Evolutionary conservation across 2,329 filamentous ascomycete species (phyloP), one percentile per base, ranked within the genome.

Genomic region (Trichoderma semiorbis): DNA sequence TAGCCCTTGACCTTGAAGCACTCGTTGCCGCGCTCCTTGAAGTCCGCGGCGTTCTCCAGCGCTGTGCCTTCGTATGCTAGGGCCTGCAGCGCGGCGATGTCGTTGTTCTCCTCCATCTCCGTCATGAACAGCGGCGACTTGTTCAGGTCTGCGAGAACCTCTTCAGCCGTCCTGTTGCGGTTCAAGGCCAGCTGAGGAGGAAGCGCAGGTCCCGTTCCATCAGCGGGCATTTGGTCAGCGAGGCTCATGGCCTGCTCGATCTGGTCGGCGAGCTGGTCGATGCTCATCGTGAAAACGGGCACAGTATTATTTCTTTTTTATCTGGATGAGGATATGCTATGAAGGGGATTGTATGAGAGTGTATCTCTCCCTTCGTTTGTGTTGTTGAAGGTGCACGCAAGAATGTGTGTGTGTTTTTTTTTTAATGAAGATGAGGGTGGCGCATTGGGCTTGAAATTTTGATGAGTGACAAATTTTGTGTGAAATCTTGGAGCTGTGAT

Each of bases 11-110:
- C 86, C 76, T 88, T 87, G 79, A 97, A 97, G 78, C 89, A 91
- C 77, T 98, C 95, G 80, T 99, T 99, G 39, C 96, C 96, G 75
- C 94, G 93, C 79, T 95, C 92, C 77, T 96, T 94, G 84, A 98
- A 98, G 75, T 93, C 93, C 58, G 88, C 83, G 24, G 91, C 92
- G 73, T 97, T 91, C 80, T 98, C 95, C 11, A 91, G 87, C 63
- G 93, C 90, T 10, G 94, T 95, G 24, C 96, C 97, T 83, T 99
- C 96, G 79, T 98, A 97, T 34, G 94, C 93, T 50, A 99, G 85
- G 0, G 96, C 95, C 79, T 93, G 92, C 73, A 99, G 86, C 0
- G 96, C 97, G 77, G 97, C 94, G 0, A 97, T 85, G 75, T 93
- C 90, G 73, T 92, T 86, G 78, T 97, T 97, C 75, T 97, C 92